Evolutionary conservation across 1,284 basidiomycete species (phyloP), one percentile per base, ranked within the genome.

Genomic region (Ganoderma meredithae): DNA sequence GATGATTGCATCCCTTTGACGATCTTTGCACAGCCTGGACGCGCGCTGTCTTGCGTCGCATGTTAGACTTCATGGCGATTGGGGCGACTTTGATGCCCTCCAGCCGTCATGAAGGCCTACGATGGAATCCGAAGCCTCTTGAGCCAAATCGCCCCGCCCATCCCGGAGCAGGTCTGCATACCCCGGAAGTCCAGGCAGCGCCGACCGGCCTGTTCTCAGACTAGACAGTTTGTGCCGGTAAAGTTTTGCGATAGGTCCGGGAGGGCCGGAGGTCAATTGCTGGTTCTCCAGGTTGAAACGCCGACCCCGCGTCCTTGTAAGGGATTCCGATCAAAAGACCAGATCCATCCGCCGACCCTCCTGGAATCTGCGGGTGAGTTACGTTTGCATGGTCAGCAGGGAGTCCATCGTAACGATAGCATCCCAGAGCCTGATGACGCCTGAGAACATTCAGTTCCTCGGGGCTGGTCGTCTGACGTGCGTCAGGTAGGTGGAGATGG

Each of bases 181-280:
- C 9, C 39, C 19, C 41, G 40, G 58, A 60, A n/a, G 9, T 25
- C 27, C 5, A 22, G 19, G 33, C 44, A 2, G 39, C 17, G 31
- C 47, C 53, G 40, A 25, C 43, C 44, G 62, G 67, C 49, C 62
- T 43, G 58, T 22, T 59, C 44, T 44, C 49, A 43, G 36, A 31
- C 47, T 43, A 25, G 33, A 58, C 36, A 60, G 17, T 27, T 40
- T 49, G 22, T 33, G n/a, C 67, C 62, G 65, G 63, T 56, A 41
- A 59, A 62, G 27, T 58, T 56, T 71, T 61, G 60, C 67, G 63
- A 64, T 63, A 63, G 39, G 41, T 67, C 70, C 70, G 70, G 49
- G 55, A 27, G 67, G 40, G 58, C 63, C 70, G 70, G 70, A 71
- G 65, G 65, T n/a, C 49, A 47, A 43, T 25, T 47, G 25, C 19